Evolutionary conservation across 129 eudicot species (phyloP), one percentile per base, ranked within the genome.

Genomic region (Escallonia rubra): DNA sequence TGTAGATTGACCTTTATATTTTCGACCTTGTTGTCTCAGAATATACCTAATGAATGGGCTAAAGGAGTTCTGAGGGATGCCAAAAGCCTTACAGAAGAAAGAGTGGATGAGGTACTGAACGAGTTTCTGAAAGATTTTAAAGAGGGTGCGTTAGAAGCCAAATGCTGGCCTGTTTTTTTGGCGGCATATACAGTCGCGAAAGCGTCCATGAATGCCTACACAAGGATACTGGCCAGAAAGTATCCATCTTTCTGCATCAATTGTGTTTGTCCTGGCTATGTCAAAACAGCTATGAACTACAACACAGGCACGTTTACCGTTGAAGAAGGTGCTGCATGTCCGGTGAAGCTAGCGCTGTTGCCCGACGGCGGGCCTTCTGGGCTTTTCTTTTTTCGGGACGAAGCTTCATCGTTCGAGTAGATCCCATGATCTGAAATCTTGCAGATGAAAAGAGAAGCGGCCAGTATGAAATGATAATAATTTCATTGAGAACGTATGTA

Each of bases 161-260:
- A 83, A 57, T 72, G 66, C 0, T 89, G 96, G 96, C 96, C 94
- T 23, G 0, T 41, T 5, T 34, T 4, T 10, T n/a, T 79, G 39
- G 63, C 80, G 16, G 88, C 94, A 13, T 89, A 89, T 46, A 63
- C 52, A 5, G 61, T 86, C 58, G 78, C 90, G 2, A 89, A 89
- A 81, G 93, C 93, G 51, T 79, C 87, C 42, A 42, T 89, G 79
- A 89, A 81, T 57, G 83, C 88, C 0, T 86, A 86, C 84, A 86
- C 96, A 14, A 83, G 87, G 72, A 34, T 89, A n/a, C 10, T 83
- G 15, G 88, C 96, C n/a, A 61, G 76, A 57, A 78, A 80, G 42
- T 64, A 80, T 72, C 80, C 90, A 8, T 44, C 10, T 41, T 60
- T 78, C 61, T 10, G 67, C 45, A 72, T 89, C 64, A 85, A 83